Base-by-base conservation (phyloP, 805 yeast species). In the Schizosaccharomyces cryophilus region DNA sequence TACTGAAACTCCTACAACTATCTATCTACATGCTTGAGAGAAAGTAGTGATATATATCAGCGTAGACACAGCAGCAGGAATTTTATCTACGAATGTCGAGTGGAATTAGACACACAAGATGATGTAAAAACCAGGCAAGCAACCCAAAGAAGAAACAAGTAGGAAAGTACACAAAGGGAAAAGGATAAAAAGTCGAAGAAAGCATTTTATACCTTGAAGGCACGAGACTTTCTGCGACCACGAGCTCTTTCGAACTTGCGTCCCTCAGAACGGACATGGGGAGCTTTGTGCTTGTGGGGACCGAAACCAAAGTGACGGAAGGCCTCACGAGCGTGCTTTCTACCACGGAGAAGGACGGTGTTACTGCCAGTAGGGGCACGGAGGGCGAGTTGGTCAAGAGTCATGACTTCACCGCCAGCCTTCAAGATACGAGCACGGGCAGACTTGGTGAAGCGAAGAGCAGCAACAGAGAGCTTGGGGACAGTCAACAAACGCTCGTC, bases 221-320 rank as follows among this genome's bases (percentile, higher is more conserved):
- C 99, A 84, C 94, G 88, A 70, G 97, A 89, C 77, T 81, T 84
- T 82, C 99, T 84, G 79, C 85, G 94, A 84, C 99, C 99, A 87
- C 99, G 93, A 73, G 96, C 99, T 80, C 93, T 88, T 84, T 93
- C 98, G 84, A 93, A 93, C 82, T 93, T 93, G 84, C 97, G 93
- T 78, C 99, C 99, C 77, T 81, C 88, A 67, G 97, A 90, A 74
- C 78, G 73, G 78, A 93, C 84, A 82, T 94, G 88, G 80, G 99
- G 99, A 74, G 97, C 97, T 87, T 93, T 93, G 80, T 82, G 79
- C 84, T 87, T 87, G 94, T 93, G 98, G 74, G 99, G 99, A 81
- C 99, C 99, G 78, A 90, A 75, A 78, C 99, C 99, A 76, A 93
- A 93, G 85, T 93, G 97, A 82, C 96, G 87, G 73, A 87, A 97